phyloP scores from a whole-genome alignment of 208 protist genomes.

The Leishmania mexicana region DNA sequence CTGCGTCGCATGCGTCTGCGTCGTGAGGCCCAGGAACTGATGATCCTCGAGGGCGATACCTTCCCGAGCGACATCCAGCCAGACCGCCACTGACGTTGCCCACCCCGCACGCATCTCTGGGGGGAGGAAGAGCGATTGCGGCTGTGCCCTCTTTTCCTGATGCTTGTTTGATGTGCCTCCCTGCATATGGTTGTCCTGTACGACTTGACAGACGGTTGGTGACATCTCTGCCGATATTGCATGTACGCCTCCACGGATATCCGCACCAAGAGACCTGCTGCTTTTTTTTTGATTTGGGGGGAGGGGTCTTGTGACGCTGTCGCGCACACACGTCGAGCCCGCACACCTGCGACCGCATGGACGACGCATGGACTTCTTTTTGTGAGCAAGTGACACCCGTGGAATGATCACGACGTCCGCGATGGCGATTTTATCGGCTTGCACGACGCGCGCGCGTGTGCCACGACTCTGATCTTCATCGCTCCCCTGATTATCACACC shows the following conservation, averaged over 20 bases:
- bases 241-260: not conserved
- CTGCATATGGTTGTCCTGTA: not conserved
- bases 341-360: not conserved
- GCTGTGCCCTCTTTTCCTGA: not conserved
- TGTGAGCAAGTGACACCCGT: not conserved
- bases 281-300: not conserved
- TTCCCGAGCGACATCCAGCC: slow-evolving; percentile 81
- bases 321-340: not conserved
- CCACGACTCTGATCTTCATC: not conserved
- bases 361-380: not conserved
- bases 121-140: not conserved
- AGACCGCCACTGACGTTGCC: not conserved
- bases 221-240: not conserved
- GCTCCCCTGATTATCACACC: not conserved
- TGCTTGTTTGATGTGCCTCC: not conserved
- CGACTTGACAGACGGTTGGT: not conserved
- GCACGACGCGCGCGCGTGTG: not conserved
- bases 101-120: too few relatives aligned
- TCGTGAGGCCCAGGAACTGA: slow-evolving; percentile 88
- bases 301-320: not conserved
- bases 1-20: slow-evolving; percentile 89
- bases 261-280: not conserved
- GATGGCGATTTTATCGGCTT: not conserved
- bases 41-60: slow-evolving; percentile 83
- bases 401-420: not conserved